phyloP scores from a whole-genome alignment of 2,329 filamentous ascomycete species.

The Phialophora expanda region DNA sequence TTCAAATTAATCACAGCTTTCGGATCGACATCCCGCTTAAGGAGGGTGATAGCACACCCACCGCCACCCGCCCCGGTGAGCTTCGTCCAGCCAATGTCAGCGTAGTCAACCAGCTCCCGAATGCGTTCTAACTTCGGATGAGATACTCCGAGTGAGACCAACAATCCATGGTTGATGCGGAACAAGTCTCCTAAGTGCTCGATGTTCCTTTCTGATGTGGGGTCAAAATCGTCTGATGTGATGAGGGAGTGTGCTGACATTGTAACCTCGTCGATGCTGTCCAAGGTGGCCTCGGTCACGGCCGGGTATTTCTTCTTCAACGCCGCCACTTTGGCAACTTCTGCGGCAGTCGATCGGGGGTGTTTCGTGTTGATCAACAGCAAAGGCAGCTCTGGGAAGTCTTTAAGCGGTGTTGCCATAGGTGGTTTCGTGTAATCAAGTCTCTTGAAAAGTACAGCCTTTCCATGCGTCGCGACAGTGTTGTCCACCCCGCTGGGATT shows the following conservation, averaged over 20 bases:
- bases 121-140: conserved; percentile 92
- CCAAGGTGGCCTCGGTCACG: conserved; percentile 79
- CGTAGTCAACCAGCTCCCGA: conserved; percentile 85
- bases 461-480: conserved; percentile 90
- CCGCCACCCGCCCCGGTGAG: conserved; percentile 94
- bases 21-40: conserved; percentile 68
- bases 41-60: conserved; percentile 89
- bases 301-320: conserved; percentile 74
- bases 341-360: conserved; percentile 79
- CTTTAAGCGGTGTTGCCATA: conserved; percentile 74
- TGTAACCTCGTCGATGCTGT: conserved; percentile 75
- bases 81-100: conserved; percentile 94
- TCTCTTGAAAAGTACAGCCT: conserved; percentile 89
- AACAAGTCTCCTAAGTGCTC: conserved; percentile 83
- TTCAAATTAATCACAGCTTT: conserved; percentile 69
- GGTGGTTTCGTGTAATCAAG: conserved; percentile 79
- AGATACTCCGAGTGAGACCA: conserved; percentile 90
- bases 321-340: conserved; percentile 83
- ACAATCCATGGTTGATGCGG: conserved; percentile 88
- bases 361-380: conserved; percentile 89
- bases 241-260: conserved; percentile 63
- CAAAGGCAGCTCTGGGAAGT: conserved; percentile 90
- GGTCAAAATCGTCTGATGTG: conserved; percentile 69
- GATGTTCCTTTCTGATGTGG: conserved; percentile 66
- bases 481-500: conserved; percentile 98